These are phyloP conservation scores for Saccharomycopsis sp. DNA, from an alignment of 805 yeast species.

Conservation along the genomic window DNA sequence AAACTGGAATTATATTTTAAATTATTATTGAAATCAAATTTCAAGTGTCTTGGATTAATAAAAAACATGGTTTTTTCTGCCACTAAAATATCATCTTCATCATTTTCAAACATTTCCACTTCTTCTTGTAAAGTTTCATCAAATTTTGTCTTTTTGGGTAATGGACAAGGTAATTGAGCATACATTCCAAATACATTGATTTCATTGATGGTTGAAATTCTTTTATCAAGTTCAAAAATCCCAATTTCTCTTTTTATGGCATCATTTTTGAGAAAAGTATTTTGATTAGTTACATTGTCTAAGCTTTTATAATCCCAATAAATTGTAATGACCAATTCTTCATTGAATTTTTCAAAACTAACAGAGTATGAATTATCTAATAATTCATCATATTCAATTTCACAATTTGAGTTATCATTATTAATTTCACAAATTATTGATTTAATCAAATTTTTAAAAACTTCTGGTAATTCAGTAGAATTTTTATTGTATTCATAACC, in stretches of 20 bases:
- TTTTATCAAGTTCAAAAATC: constrained; percentile 12
- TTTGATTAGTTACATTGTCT: neutral
- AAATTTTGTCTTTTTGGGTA: neutral
- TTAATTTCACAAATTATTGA: too few species aligned
- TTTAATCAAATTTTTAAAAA: too few species aligned
- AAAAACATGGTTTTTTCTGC: constrained; percentile 17
- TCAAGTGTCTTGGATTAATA: constrained; percentile 10
- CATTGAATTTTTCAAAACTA: neutral
- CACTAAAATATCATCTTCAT: constrained; percentile 14
- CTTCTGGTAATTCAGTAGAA: neutral
- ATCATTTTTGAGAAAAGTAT: neutral
- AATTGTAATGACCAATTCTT: constrained; percentile 6
- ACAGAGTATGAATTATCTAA: neutral
- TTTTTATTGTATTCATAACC: neutral
- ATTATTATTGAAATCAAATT: neutral
- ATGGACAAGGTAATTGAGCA: constrained; percentile 12
- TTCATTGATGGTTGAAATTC: constrained; percentile 14
- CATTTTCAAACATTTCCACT: neutral
- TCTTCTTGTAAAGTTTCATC: neutral
- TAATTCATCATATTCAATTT: neutral
- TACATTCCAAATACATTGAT: constrained; percentile 13
- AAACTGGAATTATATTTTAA: constrained; percentile 7
- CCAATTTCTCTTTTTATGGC: constrained; percentile 13
- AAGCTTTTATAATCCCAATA: constrained; percentile 12
- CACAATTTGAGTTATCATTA: neutral